Conservation (phyloP, 2,329 filamentous ascomycete genomes). For the Tolypocladium guangdongense region DNA sequence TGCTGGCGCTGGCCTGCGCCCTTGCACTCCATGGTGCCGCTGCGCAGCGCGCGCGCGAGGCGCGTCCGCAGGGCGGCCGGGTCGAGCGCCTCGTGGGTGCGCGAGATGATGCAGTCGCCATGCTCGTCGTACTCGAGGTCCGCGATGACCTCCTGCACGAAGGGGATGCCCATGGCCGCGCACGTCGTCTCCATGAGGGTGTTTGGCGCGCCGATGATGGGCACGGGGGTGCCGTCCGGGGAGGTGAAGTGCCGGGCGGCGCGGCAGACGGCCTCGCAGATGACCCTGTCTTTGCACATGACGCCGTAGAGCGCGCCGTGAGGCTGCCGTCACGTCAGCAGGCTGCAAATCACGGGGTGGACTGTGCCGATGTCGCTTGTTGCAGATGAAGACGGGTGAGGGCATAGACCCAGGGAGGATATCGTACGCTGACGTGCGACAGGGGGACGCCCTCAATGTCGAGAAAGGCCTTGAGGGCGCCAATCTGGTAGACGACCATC, state of each 20-base stretch:
- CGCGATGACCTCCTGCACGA: conserved; percentile 9
- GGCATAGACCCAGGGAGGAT: too few species aligned
- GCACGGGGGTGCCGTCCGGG: conserved; percentile 16
- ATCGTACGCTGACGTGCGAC: conserved; percentile 49
- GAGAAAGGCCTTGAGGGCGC: conserved; percentile 48
- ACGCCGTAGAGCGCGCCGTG: conserved; percentile 3
- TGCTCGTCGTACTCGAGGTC: conserved; percentile 11
- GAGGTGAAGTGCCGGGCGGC: conserved; percentile 15
- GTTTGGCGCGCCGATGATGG: conserved; percentile 1
- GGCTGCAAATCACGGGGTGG: too few species aligned
- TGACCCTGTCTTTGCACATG: conserved; percentile 9
- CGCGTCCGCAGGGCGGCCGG: neutral
- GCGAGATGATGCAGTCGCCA: conserved; percentile 1
- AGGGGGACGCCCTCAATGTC: conserved; percentile 43
- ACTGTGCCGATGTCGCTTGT: conserved; percentile 6
- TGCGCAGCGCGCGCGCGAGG: neutral
- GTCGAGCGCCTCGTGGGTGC: neutral
- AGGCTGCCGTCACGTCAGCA: neutral
- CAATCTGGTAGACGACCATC: conserved; percentile 51
- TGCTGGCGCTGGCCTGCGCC: too few species aligned
- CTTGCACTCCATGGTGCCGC: neutral
- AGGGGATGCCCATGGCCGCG: conserved; percentile 8
- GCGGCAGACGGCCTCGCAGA: conserved; percentile 16
- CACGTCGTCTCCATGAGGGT: conserved; percentile 7
- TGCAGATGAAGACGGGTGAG: too few species aligned